A percentile compares a stretch with the other conserved stretches of the same genome.
Conservation (phyloP, 768 basidiomycete genomes). For the Russula emetica region DNA sequence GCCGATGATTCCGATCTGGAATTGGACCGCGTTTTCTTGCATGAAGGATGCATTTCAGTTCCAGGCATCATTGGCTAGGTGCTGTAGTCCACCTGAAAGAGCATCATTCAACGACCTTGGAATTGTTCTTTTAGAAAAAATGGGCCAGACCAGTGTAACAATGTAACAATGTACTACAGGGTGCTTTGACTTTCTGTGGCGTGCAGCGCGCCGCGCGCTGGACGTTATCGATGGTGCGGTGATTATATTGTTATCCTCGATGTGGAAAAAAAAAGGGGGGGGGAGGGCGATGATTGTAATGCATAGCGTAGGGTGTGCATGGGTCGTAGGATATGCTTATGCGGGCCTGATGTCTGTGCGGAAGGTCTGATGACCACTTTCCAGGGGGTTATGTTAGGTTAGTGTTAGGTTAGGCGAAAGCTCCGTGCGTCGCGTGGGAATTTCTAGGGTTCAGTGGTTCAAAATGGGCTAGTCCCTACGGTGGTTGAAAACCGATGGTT, state of each 20-base stretch:
- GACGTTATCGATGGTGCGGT: neutral
- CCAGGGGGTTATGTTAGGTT: neutral
- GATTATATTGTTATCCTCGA: neutral
- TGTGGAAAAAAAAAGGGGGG: too few relatives aligned
- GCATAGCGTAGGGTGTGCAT: neutral
- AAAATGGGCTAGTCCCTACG: neutral
- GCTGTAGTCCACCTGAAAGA: too few relatives aligned
- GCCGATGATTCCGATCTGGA: too few relatives aligned
- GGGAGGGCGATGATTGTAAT: neutral
- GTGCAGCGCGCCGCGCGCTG: too few relatives aligned
- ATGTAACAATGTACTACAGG: too few relatives aligned
- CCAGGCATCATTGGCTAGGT: neutral
- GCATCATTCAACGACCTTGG: neutral
- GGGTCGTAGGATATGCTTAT: neutral
- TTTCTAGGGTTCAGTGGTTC: neutral
- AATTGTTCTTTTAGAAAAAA: neutral
- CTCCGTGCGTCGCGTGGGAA: constrained; percentile 11
- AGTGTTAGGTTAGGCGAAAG: neutral
- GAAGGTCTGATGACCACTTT: neutral
- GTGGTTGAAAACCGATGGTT: too few relatives aligned
- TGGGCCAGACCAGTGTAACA: too few relatives aligned
- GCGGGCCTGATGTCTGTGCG: neutral
- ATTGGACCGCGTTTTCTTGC: neutral
- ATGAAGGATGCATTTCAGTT: neutral
- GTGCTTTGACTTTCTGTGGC: neutral